Percentiles rank a stretch among this genome's conserved stretches.
Conservation (phyloP, 192 early-diverging fungal species). For the Coemansia sp. region DNA sequence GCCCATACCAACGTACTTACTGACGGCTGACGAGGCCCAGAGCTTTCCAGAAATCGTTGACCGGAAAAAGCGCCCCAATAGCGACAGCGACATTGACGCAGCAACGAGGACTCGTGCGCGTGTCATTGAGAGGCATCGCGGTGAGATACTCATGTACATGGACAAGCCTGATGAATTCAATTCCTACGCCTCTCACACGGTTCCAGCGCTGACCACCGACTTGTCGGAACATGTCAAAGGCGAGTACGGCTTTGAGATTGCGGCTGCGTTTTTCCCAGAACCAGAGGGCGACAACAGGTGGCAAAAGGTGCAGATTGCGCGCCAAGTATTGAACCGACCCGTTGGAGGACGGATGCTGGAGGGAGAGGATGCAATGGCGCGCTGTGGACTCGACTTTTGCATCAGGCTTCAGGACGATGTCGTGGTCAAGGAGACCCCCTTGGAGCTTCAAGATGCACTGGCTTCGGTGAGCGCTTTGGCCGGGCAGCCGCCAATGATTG, state of each 20-base stretch:
- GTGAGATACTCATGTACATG: constrained; percentile 28
- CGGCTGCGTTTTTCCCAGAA: constrained; percentile 18
- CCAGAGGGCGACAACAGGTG: constrained; percentile 23
- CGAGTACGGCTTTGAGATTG: constrained; percentile 52
- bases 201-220: constrained; percentile 30
- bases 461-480: not conserved
- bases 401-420: constrained; percentile 42
- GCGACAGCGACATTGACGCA: not conserved
- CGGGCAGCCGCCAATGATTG: constrained; percentile 13
- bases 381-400: constrained; percentile 47
- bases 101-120: constrained; percentile 11
- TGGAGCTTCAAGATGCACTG: constrained; percentile 11
- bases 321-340: constrained; percentile 29
- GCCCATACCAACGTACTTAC: constrained; percentile 14
- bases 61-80: not conserved
- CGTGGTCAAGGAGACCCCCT: constrained; percentile 2
- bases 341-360: constrained; percentile 28
- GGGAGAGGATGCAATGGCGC: constrained; percentile 26
- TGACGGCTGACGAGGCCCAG: constrained; percentile 20
- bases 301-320: constrained; percentile 54
- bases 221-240: constrained; percentile 33
- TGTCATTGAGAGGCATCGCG: constrained; percentile 22
- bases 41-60: constrained; percentile 25
- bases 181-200: constrained; percentile 21
- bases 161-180: constrained; percentile 17